Evolutionary conservation across 805 yeast genomes (phyloP), one percentile per base, ranked within the genome.

Genomic region (Wickerhamomyces tratensis): DNA sequence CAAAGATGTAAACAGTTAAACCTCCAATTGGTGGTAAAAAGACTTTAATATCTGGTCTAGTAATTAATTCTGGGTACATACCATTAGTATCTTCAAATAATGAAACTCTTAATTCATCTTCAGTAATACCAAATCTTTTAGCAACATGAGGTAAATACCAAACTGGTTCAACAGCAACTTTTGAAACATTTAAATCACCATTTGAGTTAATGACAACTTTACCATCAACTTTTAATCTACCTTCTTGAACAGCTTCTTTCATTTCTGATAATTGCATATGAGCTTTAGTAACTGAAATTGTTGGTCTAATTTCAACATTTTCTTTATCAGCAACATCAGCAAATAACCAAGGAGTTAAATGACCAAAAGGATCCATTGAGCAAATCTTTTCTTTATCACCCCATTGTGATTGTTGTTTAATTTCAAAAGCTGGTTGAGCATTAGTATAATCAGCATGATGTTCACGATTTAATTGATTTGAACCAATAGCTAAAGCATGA

Each of bases 131-230:
- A 52, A 79, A 73, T 52, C 82, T 72, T 55, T 74, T 67, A 27
- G 85, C 86, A 45, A 79, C 80, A 27, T 82, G 83, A 4, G 86
- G 86, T 44, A 79, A 64, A 51, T 76, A 71, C 85, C 86, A 79
- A 35, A 79, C 84, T 14, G 85, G 85, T 52, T 79, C 86, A 36
- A 77, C 77, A 5, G 86, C 86, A 45, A 79, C 67, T 54, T 79
- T 79, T 33, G 82, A 72, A 35, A 76, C 79, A 33, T 73, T 74
- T 54, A 79, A 61, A 49, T 79, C 85, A 50, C 86, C 86, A 45
- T 70, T 60, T 33, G 66, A 62, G 59, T 79, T 79, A 46, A 77
- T 61, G 30, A 79, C 84, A 48, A 79, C 59, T 35, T 74, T 64
- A 43, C 84, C 84, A 54, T 79, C 86, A 30, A 80, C 79, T 42